Base-by-base conservation (phyloP, 225 moss, liverwort and hornwort genomes). In the Pseudoscleropodium purum region DNA sequence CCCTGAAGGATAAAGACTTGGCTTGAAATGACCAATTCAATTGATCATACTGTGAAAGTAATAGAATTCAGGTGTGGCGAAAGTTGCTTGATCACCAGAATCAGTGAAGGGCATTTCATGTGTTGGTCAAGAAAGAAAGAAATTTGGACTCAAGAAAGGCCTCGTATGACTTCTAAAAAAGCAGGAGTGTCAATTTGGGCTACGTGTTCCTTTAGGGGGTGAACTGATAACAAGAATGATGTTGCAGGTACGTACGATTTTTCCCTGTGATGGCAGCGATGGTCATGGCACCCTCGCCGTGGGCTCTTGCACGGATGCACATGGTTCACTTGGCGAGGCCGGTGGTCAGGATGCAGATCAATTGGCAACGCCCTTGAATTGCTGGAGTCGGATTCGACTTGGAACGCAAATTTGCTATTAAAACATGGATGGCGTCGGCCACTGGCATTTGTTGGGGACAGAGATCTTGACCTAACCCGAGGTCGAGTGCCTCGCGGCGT, bases 241-340 rank as follows among this genome's bases (percentile, higher is more conserved):
- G 41, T 43, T 43, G 61, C 61, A 61, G 59, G 79, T n/a, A 73
- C 87, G 83, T 87, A 90, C 92, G 79, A 36, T 87, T 74, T 76
- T 78, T 91, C 85, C 57, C 60, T 79, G 77, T 93, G 93, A 86
- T 93, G 93, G 72, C 93, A 94, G 67, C 91, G 92, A 82, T 93
- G 92, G 83, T 94, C 92, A 10, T 84, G 89, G 72, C 92, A 94
- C 7, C 93, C 91, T 11, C 79, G 81, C 20, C 92, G 91, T 41
- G 90, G 89, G 79, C 92, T 93, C 39, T 61, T 77, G 78, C 93
- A 91, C 30, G 59, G 54, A 57, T 59, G 82, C 73, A 15, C 73
- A 15, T 29, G 76, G 52, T 37, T 56, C 47, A 83, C 72, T 36
- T 84, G 39, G 39, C 92, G 89, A 36, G 91, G 93, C 82, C 67